Evolutionary conservation across 2,329 filamentous ascomycete species (phyloP), one percentile per base, ranked within the genome.

Genomic region (Allantophomopsis cytisporea): DNA sequence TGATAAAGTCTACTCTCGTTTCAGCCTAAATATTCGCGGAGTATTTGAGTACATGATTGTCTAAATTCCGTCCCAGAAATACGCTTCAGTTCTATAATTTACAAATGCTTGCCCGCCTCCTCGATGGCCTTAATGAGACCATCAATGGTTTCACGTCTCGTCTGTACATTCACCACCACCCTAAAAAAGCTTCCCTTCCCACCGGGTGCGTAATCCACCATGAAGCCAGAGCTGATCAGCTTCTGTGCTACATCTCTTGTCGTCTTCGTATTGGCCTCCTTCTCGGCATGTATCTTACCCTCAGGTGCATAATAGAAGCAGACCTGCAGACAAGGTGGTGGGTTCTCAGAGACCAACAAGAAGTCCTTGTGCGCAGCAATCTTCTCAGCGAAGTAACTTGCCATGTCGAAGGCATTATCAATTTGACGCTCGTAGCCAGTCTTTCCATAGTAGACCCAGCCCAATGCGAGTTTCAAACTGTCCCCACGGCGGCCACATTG

Each of bases 401-500:
- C 87, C 43, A 76, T 69, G 8, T 67, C 69, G 53, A 89, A 94
- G 1, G 83, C 88, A 23, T 69, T 60, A 50, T 89, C 80, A 39
- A 88, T 71, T 53, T 81, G 76, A 10, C 57, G 49, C 48, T 70
- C 73, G 55, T 93, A 91, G 2, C 89, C 86, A 3, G 65, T 56
- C 0, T 73, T 69, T 18, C 91, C 91, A 59, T 95, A 85, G 65
- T 94, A 95, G 39, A 85, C 75, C 84, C 91, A 95, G 3, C 79
- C 72, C 4, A 96, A 68, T 17, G 86, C 89, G 34, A 96, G 67
- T 62, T 96, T 98, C 37, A 96, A 66, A 28, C 72, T 74, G 60
- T 96, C 91, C 12, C 80, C 87, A 23, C 84, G 72, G 1, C 91
- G 78, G 4, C 91, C 91, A 58, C 91, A 96, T 61, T 96, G 91